Conservation (phyloP, 2,329 filamentous ascomycete genomes). For the Xylaria sp. region DNA sequence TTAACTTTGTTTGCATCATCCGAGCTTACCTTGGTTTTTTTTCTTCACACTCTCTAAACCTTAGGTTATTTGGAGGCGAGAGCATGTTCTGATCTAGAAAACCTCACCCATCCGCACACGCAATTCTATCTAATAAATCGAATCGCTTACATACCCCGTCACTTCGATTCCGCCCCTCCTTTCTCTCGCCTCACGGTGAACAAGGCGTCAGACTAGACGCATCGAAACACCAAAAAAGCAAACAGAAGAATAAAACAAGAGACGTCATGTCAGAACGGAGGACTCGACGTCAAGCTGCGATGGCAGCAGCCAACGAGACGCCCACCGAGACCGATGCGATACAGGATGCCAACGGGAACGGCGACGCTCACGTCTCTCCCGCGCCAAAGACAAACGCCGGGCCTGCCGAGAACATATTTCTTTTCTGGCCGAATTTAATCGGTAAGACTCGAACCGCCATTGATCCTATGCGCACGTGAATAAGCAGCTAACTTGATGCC, state of each 20-base stretch:
- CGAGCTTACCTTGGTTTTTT: background rate
- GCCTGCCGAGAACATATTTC: conserved; percentile 74
- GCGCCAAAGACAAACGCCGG: conserved; percentile 44
- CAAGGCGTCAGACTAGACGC: background rate
- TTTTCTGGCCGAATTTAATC: conserved; percentile 83
- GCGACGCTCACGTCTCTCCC: conserved; percentile 39
- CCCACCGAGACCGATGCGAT: conserved; percentile 26
- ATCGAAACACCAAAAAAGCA: background rate
- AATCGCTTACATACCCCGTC: background rate
- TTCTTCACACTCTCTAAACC: no score
- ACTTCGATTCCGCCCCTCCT: background rate
- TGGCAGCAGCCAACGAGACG: conserved; percentile 35
- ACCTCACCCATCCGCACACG: background rate
- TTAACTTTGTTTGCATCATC: background rate
- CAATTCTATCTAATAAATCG: background rate
- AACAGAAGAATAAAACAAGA: background rate
- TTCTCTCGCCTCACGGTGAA: background rate
- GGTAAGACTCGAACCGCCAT: conserved; percentile 56
- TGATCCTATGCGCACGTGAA: background rate
- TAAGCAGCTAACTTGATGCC: conserved; percentile 10
- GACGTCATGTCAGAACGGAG: conserved; percentile 37
- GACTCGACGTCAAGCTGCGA: conserved; percentile 39
- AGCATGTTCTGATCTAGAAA: conserved; percentile 2
- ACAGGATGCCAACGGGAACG: conserved; percentile 53
- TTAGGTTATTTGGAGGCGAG: background rate